Percentiles rank a stretch among this genome's conserved stretches.
phyloP scores from a whole-genome alignment of 140 eudicot genomes.

The Anethum foeniculum region DNA sequence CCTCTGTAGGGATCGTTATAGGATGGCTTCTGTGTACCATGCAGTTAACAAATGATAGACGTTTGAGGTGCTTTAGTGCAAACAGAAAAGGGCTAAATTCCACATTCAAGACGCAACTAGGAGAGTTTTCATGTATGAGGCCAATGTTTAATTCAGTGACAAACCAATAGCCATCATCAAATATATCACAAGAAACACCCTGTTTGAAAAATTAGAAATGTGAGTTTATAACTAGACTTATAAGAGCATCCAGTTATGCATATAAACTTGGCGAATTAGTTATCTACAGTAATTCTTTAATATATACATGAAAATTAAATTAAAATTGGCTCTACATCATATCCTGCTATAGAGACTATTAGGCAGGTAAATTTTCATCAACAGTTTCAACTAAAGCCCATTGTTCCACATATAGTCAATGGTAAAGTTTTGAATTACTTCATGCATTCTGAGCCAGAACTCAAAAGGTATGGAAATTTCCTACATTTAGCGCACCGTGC shows the following conservation, averaged over 20 bases:
- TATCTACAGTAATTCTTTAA: no score
- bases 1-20: slow-evolving; percentile 16
- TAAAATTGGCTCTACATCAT: not conserved
- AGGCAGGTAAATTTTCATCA: not conserved
- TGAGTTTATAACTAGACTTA: not conserved
- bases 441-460: not conserved
- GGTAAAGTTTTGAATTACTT: not conserved
- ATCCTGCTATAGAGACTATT: not conserved
- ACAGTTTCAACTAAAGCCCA: not conserved
- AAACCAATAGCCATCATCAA: slow-evolving; percentile 34
- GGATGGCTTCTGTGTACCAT: slow-evolving; percentile 14
- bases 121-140: slow-evolving; percentile 35
- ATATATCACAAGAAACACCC: slow-evolving; percentile 46
- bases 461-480: not conserved
- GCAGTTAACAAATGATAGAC: slow-evolving; percentile 30
- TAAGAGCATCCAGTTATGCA: not conserved
- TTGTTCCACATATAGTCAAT: not conserved
- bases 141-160: slow-evolving; percentile 31
- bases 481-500: no score
- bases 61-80: slow-evolving; percentile 25
- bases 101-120: slow-evolving; percentile 20
- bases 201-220: slow-evolving; percentile 5
- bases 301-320: not conserved
- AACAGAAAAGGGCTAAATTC: slow-evolving; percentile 28
- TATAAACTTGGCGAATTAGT: not conserved